phyloP scores from a whole-genome alignment of 2,329 filamentous ascomycete genomes.

The Nothopassalora personata region DNA sequence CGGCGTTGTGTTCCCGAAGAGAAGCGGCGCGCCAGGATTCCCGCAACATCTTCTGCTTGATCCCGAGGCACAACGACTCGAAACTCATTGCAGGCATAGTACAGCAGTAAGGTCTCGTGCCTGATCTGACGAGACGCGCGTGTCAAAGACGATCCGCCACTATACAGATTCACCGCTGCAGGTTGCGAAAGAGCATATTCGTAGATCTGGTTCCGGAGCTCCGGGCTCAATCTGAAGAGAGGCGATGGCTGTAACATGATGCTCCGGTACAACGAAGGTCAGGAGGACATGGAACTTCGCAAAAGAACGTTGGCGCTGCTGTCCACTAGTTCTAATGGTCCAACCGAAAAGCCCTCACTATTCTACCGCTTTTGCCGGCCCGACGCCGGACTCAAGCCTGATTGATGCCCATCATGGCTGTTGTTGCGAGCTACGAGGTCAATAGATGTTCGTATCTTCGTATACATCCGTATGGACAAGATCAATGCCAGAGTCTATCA shows the following conservation, averaged over 20 bases:
- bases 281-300: background rate
- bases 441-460: background rate
- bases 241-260: constrained; percentile 1
- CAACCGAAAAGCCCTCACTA: background rate
- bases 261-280: background rate
- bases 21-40: background rate
- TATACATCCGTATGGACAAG: background rate
- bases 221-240: constrained; percentile 8
- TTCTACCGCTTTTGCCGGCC: background rate
- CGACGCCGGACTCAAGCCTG: background rate
- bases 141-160: constrained; percentile 3
- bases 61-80: constrained; percentile 12
- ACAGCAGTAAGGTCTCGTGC: constrained; percentile 16
- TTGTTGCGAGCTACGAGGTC: background rate
- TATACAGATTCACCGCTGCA: background rate
- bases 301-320: background rate
- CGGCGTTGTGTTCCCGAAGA: background rate
- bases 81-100: constrained; percentile 22
- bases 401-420: too few species aligned
- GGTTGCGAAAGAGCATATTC: constrained; percentile 6
- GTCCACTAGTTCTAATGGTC: background rate
- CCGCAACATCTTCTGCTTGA: background rate
- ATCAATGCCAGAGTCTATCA: too few species aligned
- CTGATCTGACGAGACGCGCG: constrained; percentile 16
- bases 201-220: constrained; percentile 16